Percentiles rank a stretch among this genome's conserved stretches.
phyloP scores from a whole-genome alignment of 164 flowering plant species.

The Magnolia changhungtana region DNA sequence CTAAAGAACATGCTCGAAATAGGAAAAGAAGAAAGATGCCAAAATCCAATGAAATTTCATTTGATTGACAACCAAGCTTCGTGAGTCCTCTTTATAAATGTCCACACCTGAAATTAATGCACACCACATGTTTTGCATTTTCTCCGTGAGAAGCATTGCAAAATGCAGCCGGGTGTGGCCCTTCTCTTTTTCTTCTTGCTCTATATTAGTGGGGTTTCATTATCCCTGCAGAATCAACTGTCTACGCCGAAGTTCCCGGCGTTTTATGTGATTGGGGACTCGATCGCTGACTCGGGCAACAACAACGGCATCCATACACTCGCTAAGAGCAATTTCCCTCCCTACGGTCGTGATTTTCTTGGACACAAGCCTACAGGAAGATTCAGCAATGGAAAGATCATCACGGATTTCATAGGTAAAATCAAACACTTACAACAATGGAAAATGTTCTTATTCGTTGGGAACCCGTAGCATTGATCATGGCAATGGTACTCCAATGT shows the following conservation, averaged over 20 bases:
- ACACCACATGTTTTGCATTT: too few relatives aligned
- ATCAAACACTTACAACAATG: too few relatives aligned
- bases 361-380: slow-evolving; percentile 55
- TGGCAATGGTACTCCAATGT: too few relatives aligned
- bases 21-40: too few relatives aligned
- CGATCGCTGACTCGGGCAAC: slow-evolving; percentile 72
- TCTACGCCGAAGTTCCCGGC: slow-evolving; percentile 10
- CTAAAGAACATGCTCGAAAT: too few relatives aligned
- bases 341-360: slow-evolving; percentile 58
- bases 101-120: too few relatives aligned
- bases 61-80: too few relatives aligned
- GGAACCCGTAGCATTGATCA: too few relatives aligned
- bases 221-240: not conserved
- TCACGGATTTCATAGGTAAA: slow-evolving; percentile 57
- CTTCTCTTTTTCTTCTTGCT: not conserved
- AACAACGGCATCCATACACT: slow-evolving; percentile 44
- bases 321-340: slow-evolving; percentile 49
- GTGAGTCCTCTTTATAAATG: too few relatives aligned
- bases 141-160: too few relatives aligned
- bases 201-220: not conserved
- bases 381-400: slow-evolving; percentile 58
- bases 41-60: too few relatives aligned
- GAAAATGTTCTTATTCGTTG: too few relatives aligned
- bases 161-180: not conserved
- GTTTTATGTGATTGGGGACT: slow-evolving; percentile 67